Base-by-base conservation (phyloP, 2,329 filamentous ascomycete species). In the Dothideomycetidae sp. region DNA sequence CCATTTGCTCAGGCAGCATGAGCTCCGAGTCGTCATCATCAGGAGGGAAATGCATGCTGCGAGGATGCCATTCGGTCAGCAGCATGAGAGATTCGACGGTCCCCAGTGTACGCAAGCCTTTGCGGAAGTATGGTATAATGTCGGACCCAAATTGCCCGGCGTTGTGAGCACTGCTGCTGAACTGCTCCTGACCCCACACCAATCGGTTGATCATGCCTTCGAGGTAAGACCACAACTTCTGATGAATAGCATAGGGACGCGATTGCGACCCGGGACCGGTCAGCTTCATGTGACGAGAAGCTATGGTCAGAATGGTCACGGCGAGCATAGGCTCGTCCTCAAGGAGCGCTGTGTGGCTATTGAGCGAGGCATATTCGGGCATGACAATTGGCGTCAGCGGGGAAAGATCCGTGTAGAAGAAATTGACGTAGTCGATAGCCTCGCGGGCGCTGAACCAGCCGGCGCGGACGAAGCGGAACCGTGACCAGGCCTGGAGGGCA, bases 361-460 rank as follows among this genome's bases (percentile, higher is more conserved):
- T 70, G n/a, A 82, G 81, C 42, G 81, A 75, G 47, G 78, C 78
- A 52, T 92, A 94, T 28, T 93, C 88, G 0, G 86, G 85, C 1
- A 92, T 81, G 4, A 86, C 86, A 42, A 96, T 92, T 1, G 90
- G 90, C 3, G 88, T 96, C 53, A 98, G 67, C 1, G 88, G 88
- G 1, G 85, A 88, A 5, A 96, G 70, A 50, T 85, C 84, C 48
- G 80, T 75, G 61, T 94, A 96, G 60, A 94, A 96, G 60, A 96
- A 96, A 54, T 86, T 78, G 45, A 98, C 82, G 53, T 96, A 96
- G 30, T 79, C 77, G 56, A 96, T 86, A 14, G 84, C 88, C 59
- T 98, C 90, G 46, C 81, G 76, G 1, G 88, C 81, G 0, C 85
- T 93, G 56, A 98, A 90, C 88, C 88, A 96, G 7, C 90, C 90